Percentiles rank a stretch among this genome's conserved stretches.
phyloP scores from a whole-genome alignment of 495 filamentous ascomycete genomes.

The Talaromyces borbonicus region DNA sequence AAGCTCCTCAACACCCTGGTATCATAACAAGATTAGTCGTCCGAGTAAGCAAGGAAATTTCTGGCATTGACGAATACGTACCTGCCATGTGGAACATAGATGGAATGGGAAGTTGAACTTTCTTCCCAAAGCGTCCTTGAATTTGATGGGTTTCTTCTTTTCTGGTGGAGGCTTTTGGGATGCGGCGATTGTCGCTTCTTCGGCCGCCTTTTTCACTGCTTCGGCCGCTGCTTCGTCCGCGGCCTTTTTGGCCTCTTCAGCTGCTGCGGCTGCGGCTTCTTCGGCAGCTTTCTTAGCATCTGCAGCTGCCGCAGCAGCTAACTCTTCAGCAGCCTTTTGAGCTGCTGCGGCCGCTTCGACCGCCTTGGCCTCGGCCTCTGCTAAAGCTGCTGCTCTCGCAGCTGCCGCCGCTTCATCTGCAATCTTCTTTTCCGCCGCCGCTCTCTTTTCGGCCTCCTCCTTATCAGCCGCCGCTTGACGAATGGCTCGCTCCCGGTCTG shows the following conservation, averaged over 20 bases:
- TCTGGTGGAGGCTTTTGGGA: slow-evolving; percentile 25
- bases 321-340: slow-evolving; percentile 41
- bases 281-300: slow-evolving; percentile 23
- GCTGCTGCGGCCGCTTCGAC: slow-evolving; percentile 37
- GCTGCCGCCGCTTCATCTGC: slow-evolving; percentile 28
- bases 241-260: slow-evolving; percentile 33
- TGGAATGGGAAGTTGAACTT: slow-evolving; percentile 83
- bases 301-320: slow-evolving; percentile 31
- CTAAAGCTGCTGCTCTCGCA: slow-evolving; percentile 28
- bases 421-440: slow-evolving; percentile 34
- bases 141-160: slow-evolving; percentile 61
- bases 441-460: slow-evolving; percentile 36
- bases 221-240: slow-evolving; percentile 33
- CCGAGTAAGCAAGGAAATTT: too few species aligned
- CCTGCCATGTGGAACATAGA: slow-evolving; percentile 70
- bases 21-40: slow-evolving; percentile 8
- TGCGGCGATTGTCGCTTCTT: slow-evolving; percentile 24
- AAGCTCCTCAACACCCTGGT: slow-evolving; percentile 81
- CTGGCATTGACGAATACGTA: slow-evolving; percentile 28
- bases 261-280: slow-evolving; percentile 36
- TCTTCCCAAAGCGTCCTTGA: slow-evolving; percentile 77
- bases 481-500: slow-evolving; percentile 32
- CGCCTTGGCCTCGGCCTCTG: slow-evolving; percentile 37
- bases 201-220: slow-evolving; percentile 14
- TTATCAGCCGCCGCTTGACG: slow-evolving; percentile 43